Evolutionary conservation across 2,329 filamentous ascomycete genomes (phyloP), one percentile per base, ranked within the genome.

Genomic region (Parastagonospora avenae): DNA sequence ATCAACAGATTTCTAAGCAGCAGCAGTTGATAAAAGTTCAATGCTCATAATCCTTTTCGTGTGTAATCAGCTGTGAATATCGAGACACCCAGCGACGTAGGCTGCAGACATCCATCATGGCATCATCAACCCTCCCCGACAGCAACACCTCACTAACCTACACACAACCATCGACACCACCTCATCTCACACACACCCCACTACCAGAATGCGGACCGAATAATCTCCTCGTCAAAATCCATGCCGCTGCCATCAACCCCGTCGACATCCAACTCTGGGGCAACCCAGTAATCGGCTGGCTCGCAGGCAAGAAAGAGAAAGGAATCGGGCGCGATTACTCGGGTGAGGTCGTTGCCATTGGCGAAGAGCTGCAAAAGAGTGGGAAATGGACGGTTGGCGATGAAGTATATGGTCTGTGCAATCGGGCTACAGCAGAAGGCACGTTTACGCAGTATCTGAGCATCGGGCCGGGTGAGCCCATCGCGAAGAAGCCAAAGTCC

Each of bases 241-340:
- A 74, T 46, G 75, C 77, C 47, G 76, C 73, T 4, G 76, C 74
- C 11, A 76, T 81, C 49, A 80, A 80, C 52, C 76, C 76, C 4
- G 77, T 77, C 29, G 74, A 76, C 46, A 46, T 67, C 57, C 47
- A 70, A 73, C 40, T 67, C 69, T 54, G 74, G 78, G 55, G 59
- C 57, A 55, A 62, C 55, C 42, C 68, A 52, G 4, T 77, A 50
- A 38, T 70, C 1, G 66, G 66, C 14, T 62, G 51, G 45, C 46
- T 68, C 12, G 59, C 58, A 4, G 61, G 65, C 19, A 53, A 47
- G 30, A 66, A 64, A 49, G 63, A 64, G 46, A 71, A 68, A 36
- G 71, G 75, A 1, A 76, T 77, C 5, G 78, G 79, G 12, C 71
- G 77, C 56, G 78, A 80, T 48, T 74, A 80, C 32, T 74, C 75